Evolutionary conservation across 805 yeast species (phyloP), one percentile per base, ranked within the genome.

Genomic region (Teunomyces tritomae): DNA sequence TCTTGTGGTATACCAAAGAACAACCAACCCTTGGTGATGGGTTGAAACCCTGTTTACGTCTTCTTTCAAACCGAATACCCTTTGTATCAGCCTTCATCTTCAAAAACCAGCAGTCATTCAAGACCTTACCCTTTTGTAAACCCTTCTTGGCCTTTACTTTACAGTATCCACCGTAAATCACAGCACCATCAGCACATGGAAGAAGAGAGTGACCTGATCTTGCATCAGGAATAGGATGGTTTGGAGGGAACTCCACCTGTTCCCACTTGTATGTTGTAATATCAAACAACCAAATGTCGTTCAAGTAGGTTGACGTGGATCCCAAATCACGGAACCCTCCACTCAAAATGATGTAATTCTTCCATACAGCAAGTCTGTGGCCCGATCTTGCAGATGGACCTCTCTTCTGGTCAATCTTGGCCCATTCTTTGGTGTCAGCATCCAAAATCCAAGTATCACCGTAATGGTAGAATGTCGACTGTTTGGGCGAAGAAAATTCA

Each of bases 301-400:
- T 77, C 49, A 90, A 68, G 63, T 92, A 92, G 0, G 96, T 82
- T 0, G 98, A 87, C 36, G 85, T 83, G 9, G 84, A 65, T 10
- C 96, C 95, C 56, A 91, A 73, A 64, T 92, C 99, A 59, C 96
- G 76, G 68, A 94, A 92, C 1, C 99, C 99, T 45, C 99, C 99
- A 57, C 79, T 88, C 57, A 94, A 61, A 13, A 94, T 74, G 42
- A 92, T 79, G 58, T 79, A 91, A 63, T 94, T 91, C 66, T 94
- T 91, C 98, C 98, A 92, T 17, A 77, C 82, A 0, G 94, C 78
- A 79, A 92, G 78, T 55, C 98, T 75, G 62, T 90, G 96, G 27
- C 99, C 99, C 1, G 97, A 89, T 53, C 99, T 76, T 0, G 96
- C 86, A 10, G 84, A 73, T 3, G 98, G 98, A 1, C 84, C 84